Evolutionary conservation across 805 yeast genomes (phyloP).

Genomic region (Scheffersomyces stipitis): DNA sequence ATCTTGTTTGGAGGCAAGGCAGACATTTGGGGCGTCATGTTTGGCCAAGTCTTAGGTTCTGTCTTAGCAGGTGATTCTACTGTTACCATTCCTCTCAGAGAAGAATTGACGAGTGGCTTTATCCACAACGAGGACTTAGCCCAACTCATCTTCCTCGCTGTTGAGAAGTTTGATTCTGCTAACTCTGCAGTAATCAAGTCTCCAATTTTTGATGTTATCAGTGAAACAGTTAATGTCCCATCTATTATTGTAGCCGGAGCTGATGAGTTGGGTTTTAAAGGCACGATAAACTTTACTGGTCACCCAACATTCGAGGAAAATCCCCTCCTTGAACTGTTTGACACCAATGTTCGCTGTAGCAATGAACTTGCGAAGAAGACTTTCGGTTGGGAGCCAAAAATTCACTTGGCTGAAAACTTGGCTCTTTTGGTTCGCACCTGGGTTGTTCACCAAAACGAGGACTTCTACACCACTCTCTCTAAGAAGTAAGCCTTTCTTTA

Average conservation of each 20-base stretch:
- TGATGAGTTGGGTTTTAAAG: slow-evolving; percentile 2
- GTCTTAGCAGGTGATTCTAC: neutral
- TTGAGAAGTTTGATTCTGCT: slow-evolving; percentile 1
- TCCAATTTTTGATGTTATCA: slow-evolving; percentile 1
- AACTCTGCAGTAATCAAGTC: neutral
- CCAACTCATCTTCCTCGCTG: neutral
- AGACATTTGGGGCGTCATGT: slow-evolving; percentile 3
- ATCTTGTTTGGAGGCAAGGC: slow-evolving; percentile 2
- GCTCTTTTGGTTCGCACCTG: neutral
- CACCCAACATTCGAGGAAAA: slow-evolving; percentile 1
- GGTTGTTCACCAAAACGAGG: neutral
- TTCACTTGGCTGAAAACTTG: neutral
- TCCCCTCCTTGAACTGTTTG: neutral
- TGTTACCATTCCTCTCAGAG: neutral
- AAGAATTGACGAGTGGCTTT: neutral
- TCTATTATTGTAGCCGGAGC: neutral
- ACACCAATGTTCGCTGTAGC: neutral
- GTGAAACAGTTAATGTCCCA: neutral
- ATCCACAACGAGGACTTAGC: slow-evolving; percentile 1
- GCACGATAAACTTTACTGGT: slow-evolving; percentile 2
- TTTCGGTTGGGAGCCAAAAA: neutral
- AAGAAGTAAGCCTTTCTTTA: no score
- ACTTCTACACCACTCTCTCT: neutral
- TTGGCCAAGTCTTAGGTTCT: slow-evolving; percentile 2
- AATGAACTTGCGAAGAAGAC: neutral